A percentile compares a stretch with the other conserved stretches of the same genome.
phyloP scores from a whole-genome alignment of 164 flowering plant species.

The Piper longum region DNA sequence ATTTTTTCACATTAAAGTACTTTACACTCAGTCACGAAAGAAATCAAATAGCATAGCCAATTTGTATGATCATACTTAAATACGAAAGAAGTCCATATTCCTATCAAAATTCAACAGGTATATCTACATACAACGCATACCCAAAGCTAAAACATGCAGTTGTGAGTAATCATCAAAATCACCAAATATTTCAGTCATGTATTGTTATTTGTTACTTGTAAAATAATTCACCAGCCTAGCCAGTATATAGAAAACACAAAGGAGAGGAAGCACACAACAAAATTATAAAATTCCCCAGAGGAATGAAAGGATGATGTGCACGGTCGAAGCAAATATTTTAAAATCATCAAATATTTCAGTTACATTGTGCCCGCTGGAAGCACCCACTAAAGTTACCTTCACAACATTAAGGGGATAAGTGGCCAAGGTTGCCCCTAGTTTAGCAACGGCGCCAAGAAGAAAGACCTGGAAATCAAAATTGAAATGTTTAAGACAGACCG shows the following conservation, averaged over 20 bases:
- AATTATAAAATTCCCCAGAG: too few species aligned
- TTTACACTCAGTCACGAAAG: too few species aligned
- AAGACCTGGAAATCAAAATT: slow-evolving; percentile 34
- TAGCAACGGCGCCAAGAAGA: slow-evolving; percentile 92
- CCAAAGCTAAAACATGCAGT: too few species aligned
- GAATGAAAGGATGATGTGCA: neutral
- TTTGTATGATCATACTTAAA: too few species aligned
- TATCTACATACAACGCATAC: too few species aligned
- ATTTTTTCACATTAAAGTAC: too few species aligned
- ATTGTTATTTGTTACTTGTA: neutral
- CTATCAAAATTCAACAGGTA: too few species aligned
- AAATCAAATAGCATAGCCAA: too few species aligned
- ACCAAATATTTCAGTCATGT: too few species aligned
- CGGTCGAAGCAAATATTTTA: neutral
- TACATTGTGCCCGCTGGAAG: neutral
- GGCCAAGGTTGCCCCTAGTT: slow-evolving; percentile 91
- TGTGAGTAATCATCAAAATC: too few species aligned
- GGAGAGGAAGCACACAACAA: neutral
- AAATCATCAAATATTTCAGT: neutral
- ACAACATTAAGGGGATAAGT: slow-evolving; percentile 97
- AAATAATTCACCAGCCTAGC: neutral
- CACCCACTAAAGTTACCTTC: slow-evolving; percentile 36
- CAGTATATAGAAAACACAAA: neutral
- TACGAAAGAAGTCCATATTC: too few species aligned
- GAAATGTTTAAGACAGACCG: neutral